Evolutionary conservation across 2,329 filamentous ascomycete species (phyloP).

Genomic region (Chrysosporium queenslandicum): DNA sequence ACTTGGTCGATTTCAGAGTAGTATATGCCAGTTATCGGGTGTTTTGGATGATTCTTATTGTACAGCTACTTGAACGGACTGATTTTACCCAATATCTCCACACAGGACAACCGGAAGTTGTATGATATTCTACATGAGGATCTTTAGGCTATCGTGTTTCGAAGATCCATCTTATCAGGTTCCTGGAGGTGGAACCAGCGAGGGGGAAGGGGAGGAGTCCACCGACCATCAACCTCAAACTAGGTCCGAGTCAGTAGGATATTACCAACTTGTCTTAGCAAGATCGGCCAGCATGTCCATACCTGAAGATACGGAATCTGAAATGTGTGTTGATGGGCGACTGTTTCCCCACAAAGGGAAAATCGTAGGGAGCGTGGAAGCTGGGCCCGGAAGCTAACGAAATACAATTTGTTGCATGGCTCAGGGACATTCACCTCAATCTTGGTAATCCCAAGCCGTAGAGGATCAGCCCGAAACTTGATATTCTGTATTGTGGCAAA

Average conservation of each 20-base stretch:
- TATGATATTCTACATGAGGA: too few species aligned
- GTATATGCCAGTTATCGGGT: too few species aligned
- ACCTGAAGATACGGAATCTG: conserved; percentile 8
- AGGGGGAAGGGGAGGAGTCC: too few species aligned
- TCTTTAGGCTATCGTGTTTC: too few species aligned
- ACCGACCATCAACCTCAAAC: conserved; percentile 10
- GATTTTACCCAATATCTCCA: too few species aligned
- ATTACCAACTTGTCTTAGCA: background rate
- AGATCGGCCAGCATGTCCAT: background rate
- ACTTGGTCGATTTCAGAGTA: too few species aligned
- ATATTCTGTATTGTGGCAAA: conserved; percentile 14
- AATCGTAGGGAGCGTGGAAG: conserved; percentile 6
- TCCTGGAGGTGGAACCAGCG: too few species aligned
- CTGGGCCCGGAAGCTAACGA: conserved; percentile 1
- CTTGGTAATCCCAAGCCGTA: background rate
- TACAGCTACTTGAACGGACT: too few species aligned
- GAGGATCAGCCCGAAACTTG: background rate
- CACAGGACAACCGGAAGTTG: too few species aligned
- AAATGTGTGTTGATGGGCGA: conserved; percentile 1
- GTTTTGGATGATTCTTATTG: too few species aligned
- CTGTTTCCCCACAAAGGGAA: conserved; percentile 1
- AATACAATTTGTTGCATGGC: background rate
- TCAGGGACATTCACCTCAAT: background rate
- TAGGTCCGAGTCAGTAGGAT: background rate
- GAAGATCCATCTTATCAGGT: too few species aligned